Evolutionary conservation across 2,329 filamentous ascomycete genomes (phyloP), one percentile per base, ranked within the genome.

Genomic region (Oidium heveae): DNA sequence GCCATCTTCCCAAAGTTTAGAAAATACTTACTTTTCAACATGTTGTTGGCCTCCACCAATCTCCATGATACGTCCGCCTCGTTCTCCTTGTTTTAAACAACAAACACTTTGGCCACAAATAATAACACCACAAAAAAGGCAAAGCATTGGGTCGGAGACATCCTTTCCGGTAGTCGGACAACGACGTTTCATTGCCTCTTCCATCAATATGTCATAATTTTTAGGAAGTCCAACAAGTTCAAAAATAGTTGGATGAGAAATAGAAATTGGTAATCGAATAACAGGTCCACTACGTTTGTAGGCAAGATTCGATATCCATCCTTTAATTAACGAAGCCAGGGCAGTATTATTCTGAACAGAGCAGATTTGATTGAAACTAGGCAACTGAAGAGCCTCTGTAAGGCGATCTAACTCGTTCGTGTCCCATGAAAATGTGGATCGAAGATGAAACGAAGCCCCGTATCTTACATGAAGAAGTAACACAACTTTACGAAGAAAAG

Each of bases 51-150:
- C 89, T 34, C 93, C 88, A 49, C 88, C 88, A 57, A 86, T 76
- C 59, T 74, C 69, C 46, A 50, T 50, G 32, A 32, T 49, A 20
- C 41, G 50, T 28, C 57, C 58, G 47, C 69, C 63, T 47, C 41
- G 18, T 6, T 39, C 16, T 61, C 67, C 60, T 57, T 78, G 72
- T 61, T 79, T 80, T 63, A 85, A 78, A 66, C 91, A 98, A 69
- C 91, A 98, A 50, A 88, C 82, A 49, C 84, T 86, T 70, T 98
- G 91, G 10, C 84, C 86, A 68, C 91, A 98, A 68, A 95, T 89
- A 43, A 98, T 86, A n/a, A 88, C 87, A 36, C 91, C 89, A 64
- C 91, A 98, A 69, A 95, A 86, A 41, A 98, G 74, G 64, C 91
- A 98, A 39, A 98, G 77, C 59, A 84, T 85, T 0, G 91, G 87